phyloP scores from a whole-genome alignment of 345 rosid genomes.

The Gossypium mustelinum region DNA sequence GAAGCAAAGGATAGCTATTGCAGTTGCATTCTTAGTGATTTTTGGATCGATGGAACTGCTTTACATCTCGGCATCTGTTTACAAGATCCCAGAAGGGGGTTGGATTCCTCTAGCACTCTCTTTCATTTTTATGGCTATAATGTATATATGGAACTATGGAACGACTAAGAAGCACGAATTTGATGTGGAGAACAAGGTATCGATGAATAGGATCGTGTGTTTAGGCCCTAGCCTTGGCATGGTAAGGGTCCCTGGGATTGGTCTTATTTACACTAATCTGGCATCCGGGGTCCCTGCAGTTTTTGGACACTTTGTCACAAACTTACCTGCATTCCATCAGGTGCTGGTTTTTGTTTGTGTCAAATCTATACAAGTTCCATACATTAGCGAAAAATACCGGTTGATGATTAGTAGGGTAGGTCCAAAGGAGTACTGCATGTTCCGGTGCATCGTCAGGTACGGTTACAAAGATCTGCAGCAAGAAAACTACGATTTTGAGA shows the following conservation, averaged over 20 bases:
- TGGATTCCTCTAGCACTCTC: constrained; percentile 77
- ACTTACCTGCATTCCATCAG: constrained; percentile 74
- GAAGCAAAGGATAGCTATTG: constrained; percentile 45
- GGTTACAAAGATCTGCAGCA: constrained; percentile 79
- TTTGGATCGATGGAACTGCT: constrained; percentile 68
- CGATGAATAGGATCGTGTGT: constrained; percentile 58
- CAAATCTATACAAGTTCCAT: constrained; percentile 78
- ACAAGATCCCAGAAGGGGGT: constrained; percentile 72
- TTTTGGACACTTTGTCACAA: constrained; percentile 81
- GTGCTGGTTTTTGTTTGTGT: constrained; percentile 73
- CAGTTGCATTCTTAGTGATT: constrained; percentile 44
- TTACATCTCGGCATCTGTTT: constrained; percentile 57
- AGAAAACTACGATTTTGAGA: constrained; percentile 69
- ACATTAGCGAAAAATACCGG: constrained; percentile 53
- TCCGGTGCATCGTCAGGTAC: constrained; percentile 75
- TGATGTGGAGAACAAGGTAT: constrained; percentile 73
- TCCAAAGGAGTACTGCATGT: constrained; percentile 71
- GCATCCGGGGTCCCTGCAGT: constrained; percentile 76
- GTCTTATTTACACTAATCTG: constrained; percentile 61
- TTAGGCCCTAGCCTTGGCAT: constrained; percentile 78
- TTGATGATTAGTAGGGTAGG: constrained; percentile 65
- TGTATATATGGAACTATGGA: constrained; percentile 90
- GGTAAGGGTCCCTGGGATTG: constrained; percentile 85
- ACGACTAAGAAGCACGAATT: constrained; percentile 68
- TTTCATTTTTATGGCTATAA: constrained; percentile 44